Percentiles rank a stretch among this genome's conserved stretches.
Conservation (phyloP, 495 filamentous ascomycete species). For the Aspergillus nidulans region DNA sequence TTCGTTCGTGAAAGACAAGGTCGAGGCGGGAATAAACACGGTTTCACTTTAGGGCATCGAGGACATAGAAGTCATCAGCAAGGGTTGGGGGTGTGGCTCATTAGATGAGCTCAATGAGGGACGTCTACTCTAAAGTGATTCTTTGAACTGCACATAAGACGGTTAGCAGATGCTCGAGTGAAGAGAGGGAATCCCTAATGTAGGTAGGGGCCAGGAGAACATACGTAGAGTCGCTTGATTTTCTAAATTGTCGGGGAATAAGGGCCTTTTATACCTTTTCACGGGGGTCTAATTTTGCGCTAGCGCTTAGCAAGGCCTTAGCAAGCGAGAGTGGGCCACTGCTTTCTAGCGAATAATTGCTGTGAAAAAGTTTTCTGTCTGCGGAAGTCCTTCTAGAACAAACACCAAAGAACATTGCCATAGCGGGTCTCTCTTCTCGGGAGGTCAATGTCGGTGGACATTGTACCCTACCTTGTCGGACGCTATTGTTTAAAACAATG, state of each 20-base stretch:
- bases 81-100: conserved; percentile 72
- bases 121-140: conserved; percentile 92
- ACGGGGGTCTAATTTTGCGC: conserved; percentile 10
- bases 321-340: conserved; percentile 20
- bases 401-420: background rate
- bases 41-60: conserved; percentile 69
- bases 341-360: conserved; percentile 13
- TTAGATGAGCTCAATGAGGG: conserved; percentile 74
- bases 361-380: background rate
- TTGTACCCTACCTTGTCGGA: too few species aligned
- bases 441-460: too few species aligned
- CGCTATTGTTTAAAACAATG: too few species aligned
- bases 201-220: conserved; percentile 41
- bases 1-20: conserved; percentile 26
- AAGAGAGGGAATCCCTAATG: conserved; percentile 13
- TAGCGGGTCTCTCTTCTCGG: background rate
- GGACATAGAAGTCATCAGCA: conserved; percentile 66
- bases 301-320: conserved; percentile 31
- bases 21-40: conserved; percentile 56
- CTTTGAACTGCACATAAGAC: conserved; percentile 59
- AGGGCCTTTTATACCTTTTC: conserved; percentile 22
- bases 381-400: conserved; percentile 1
- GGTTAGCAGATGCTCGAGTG: conserved; percentile 27
- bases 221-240: conserved; percentile 64
- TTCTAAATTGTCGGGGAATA: conserved; percentile 22